Evolutionary conservation across 2,329 filamentous ascomycete species (phyloP), one percentile per base, ranked within the genome.

Genomic region (Colletotrichum nymphaeae): DNA sequence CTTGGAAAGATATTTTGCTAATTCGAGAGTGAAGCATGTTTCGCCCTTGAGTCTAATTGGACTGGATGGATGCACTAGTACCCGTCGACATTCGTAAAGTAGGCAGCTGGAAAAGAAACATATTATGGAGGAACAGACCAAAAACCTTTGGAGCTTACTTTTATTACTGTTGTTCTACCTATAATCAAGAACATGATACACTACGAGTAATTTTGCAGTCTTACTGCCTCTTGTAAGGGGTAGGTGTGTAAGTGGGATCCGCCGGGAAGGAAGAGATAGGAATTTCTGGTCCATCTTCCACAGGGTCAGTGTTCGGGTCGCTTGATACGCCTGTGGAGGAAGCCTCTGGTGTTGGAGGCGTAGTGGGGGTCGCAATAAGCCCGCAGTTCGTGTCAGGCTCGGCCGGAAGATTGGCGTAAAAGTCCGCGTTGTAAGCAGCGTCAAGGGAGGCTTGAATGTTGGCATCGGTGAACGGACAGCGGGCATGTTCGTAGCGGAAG

Each of bases 401-500:
- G 14, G 60, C 26, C 1, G 6, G 4, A 19, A 69, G 22, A 16
- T 65, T 35, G n/a, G 14, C 7, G 19, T 69, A 69, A 1, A 58
- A 37, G 35, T 65, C 26, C 2, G 22, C n/a, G 28, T 37, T 53
- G 37, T 35, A 69, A 8, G 67, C 32, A 1, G 28, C 26, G 53
- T 69, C 12, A 11, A 69, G n/a, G 3, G 62, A 37, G 2, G 14
- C n/a, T 28, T 69, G 28, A 16, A 66, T 46, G 28, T 69, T 66
- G 35, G 19, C 49, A 5, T 69, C 62, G 1, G 9, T 37, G 8
- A 69, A 69, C 1, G 62, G 67, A 30, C 53, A 58, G 4, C 62
- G 60, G 0, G 67, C 67, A 11, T 59, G 16, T 22, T 66, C 28
- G 28, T 69, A 69, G 8, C 0, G 1, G 1, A 65, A 1, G 26